phyloP scores from a whole-genome alignment of 768 basidiomycete species.

The Dacryopinax primogenitus region DNA sequence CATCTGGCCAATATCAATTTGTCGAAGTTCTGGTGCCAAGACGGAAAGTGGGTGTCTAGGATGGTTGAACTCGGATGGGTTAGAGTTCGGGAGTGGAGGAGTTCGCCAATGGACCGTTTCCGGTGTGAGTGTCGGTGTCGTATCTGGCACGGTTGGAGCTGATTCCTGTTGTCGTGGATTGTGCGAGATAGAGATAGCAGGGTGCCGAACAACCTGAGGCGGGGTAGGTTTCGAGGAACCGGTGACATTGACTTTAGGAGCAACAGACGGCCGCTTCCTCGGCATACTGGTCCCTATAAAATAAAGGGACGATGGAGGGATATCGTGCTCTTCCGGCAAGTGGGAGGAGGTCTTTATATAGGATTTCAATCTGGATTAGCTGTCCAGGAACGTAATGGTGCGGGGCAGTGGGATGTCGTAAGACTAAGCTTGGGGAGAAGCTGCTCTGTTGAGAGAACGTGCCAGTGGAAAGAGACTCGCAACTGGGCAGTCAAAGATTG shows the following conservation, averaged over 20 bases:
- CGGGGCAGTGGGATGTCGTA: no score
- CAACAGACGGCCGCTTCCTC: background rate
- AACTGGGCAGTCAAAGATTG: background rate
- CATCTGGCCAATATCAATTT: background rate
- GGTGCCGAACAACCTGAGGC: background rate
- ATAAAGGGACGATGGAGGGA: no score
- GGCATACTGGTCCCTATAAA: background rate
- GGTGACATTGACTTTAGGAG: background rate
- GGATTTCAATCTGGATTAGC: no score
- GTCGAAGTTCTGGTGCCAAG: background rate
- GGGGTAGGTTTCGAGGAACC: background rate
- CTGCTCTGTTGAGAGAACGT: background rate
- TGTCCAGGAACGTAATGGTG: no score
- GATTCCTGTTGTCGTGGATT: background rate
- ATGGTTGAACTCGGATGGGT: background rate
- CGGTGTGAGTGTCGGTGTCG: no score
- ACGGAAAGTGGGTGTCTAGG: background rate
- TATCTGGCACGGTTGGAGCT: background rate
- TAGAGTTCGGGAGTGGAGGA: background rate
- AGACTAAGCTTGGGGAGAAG: no score
- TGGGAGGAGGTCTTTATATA: no score
- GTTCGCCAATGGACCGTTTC: background rate
- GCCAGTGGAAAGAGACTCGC: background rate
- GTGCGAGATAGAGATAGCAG: background rate
- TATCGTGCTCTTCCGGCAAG: no score